Evolutionary conservation across 2,329 filamentous ascomycete genomes (phyloP).

Genomic region (Aspergillus latus): DNA sequence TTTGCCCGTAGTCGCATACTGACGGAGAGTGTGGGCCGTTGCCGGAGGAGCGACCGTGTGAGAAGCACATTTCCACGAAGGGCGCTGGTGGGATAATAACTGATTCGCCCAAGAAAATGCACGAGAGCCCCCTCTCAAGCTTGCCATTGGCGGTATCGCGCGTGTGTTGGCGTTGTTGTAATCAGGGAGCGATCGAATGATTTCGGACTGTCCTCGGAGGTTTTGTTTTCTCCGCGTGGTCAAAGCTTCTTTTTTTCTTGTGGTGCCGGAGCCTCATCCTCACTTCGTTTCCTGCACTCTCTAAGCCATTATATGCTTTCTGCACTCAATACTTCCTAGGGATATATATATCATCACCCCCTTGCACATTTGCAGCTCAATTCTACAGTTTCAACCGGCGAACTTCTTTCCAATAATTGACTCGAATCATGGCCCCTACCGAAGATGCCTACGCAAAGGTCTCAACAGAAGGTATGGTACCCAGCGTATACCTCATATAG

Average conservation of each 20-base stretch:
- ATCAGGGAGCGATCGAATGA: slow-evolving; percentile 14
- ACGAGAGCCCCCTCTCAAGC: slow-evolving; percentile 30
- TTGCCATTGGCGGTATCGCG: slow-evolving; percentile 27
- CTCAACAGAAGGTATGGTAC: slow-evolving; percentile 42
- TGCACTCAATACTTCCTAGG: neutral
- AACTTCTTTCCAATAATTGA: neutral
- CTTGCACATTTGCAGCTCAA: neutral
- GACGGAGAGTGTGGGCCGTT: slow-evolving; percentile 25
- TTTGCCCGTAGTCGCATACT: slow-evolving; percentile 31
- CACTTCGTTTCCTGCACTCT: neutral
- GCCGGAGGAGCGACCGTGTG: slow-evolving; percentile 26
- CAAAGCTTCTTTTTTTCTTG: slow-evolving; percentile 36
- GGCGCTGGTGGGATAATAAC: slow-evolving; percentile 23
- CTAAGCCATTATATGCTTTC: neutral
- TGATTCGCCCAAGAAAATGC: slow-evolving; percentile 32
- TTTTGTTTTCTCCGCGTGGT: slow-evolving; percentile 31
- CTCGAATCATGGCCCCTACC: slow-evolving; percentile 32
- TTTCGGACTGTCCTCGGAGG: slow-evolving; percentile 25
- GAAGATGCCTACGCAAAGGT: slow-evolving; percentile 42
- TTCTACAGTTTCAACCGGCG: no score
- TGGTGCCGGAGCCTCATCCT: slow-evolving; percentile 3
- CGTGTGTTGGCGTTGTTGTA: slow-evolving; percentile 10
- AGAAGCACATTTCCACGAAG: slow-evolving; percentile 33
- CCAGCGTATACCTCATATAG: neutral
- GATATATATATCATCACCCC: no score